Base-by-base conservation (phyloP, 1,284 basidiomycete genomes). In the Psilocybe mexicana region DNA sequence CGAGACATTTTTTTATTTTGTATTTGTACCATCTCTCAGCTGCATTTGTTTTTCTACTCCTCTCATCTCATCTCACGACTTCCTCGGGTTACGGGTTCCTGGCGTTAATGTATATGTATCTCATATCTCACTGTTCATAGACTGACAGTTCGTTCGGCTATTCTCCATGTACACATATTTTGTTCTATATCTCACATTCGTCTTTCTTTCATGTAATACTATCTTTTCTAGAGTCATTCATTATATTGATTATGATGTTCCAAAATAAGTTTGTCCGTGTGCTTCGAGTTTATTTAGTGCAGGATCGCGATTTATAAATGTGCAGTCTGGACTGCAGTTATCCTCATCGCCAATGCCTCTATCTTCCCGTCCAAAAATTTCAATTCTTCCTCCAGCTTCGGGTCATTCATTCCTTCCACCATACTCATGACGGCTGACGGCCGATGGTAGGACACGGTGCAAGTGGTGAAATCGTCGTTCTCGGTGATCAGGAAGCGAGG, bases 371-470 rank as follows among this genome's bases (percentile, higher is more conserved):
- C 81, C 57, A 85, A 62, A 0, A 30, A 66, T 50, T 73, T 65
- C 0, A 78, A 70, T 6, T 73, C 73, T 33, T 61, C 61, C 60
- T 65, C 72, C 48, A 84, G 57, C 49, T 75, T 70, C 11, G 63
- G 57, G 25, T 73, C 67, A 11, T 68, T 62, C 1, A 65, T 65
- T 30, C 58, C 55, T 6, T 53, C 56, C 6, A 40, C 48, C 8
- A 59, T 33, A 6, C 62, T 51, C 63, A 56, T 58, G n/a, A 66
- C 52, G 11, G 66, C 61, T 7, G 70, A 70, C 1, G 68, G 81
- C 11, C 80, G 73, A 55, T 83, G 78, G 62, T 84, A 85, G 10
- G 78, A 64, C 12, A 85, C 69, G 2, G 65, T 70, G 12, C 81
- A 81, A 14, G 79, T 78, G 1, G 60, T 58, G 1, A 68, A 67